These are phyloP conservation scores for Apiospora koreana DNA, from an alignment of 2,329 filamentous ascomycete genomes.

Conservation along the genomic window DNA sequence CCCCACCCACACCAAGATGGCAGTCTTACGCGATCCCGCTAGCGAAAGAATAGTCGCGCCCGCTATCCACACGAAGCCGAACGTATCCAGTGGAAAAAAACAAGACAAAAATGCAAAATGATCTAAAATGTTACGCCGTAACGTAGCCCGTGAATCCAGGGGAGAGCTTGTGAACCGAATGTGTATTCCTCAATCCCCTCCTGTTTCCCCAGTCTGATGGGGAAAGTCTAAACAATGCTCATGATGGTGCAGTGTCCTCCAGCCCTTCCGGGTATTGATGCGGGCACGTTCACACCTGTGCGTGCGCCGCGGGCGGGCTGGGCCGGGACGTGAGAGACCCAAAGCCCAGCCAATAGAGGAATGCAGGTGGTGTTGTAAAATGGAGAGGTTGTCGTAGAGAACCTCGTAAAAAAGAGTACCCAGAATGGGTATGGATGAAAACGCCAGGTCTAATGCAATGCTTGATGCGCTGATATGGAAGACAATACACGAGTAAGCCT, in stretches of 20 bases:
- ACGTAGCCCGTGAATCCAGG: neutral
- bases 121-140: slow-evolving; percentile 7
- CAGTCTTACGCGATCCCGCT: neutral
- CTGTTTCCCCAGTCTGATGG: neutral
- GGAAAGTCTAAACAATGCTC: slow-evolving; percentile 1
- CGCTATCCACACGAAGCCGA: neutral
- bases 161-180: neutral
- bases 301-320: neutral
- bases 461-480: slow-evolving; percentile 6
- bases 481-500: slow-evolving; percentile 7
- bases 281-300: neutral
- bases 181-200: neutral
- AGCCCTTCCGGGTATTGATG: neutral
- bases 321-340: neutral
- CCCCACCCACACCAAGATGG: neutral
- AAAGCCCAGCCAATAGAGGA: neutral
- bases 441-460: slow-evolving; percentile 11
- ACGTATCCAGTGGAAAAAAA: neutral
- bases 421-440: neutral
- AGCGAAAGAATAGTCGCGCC: slow-evolving; percentile 7
- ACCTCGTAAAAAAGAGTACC: neutral
- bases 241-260: neutral
- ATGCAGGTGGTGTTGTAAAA: neutral
- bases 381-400: neutral
- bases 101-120: neutral